Base-by-base conservation (phyloP, 2,329 filamentous ascomycete species). In the Setomelanomma holmii region DNA sequence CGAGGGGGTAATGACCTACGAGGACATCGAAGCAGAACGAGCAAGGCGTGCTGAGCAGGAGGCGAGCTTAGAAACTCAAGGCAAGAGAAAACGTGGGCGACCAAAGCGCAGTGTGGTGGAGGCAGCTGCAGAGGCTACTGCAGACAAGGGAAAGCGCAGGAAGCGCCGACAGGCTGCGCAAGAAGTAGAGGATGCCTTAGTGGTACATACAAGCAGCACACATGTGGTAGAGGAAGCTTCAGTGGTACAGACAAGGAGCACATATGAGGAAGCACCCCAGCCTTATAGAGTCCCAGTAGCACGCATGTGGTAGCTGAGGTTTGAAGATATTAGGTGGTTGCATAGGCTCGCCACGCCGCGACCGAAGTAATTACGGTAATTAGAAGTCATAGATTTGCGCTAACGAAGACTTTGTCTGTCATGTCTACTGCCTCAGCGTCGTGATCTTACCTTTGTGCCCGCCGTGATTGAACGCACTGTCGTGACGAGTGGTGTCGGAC, bases 1-100 rank as follows among this genome's bases (percentile, higher is more conserved):
- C 53, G 22, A 67, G 36, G 19, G 52, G 38, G 61, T 69, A 16
- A 67, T 68, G 51, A 58, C 51, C 49, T 68, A 54, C 41, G 54
- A 66, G 38, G 60, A 66, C 22, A 58, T 69, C 12, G 36, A 57
- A 24, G 47, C 56, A 39, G 58, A 49, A 53, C 23, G 52, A 51
- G 53, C 40, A 24, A 58, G 55, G 46, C 63, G 61, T 46, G 57
- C 53, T 19, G 36, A 43, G 55, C 45, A 17, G 62, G 57, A 54
- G 61, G 61, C 2, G 45, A 60, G 58, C 49, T 30, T 11, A 23
- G 10, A 22, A 11, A 20, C 14, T 10, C 20, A 35, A 20, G 42
- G 19, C 11, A 36, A 39, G 20, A 17, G 19, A 16, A 39, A 30
- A 17, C 14, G 23, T 27, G 17, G 36, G 12, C 17, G 38, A 10